phyloP scores from a whole-genome alignment of 371 early-diverging fungal genomes.

The Syncephalastrum sp. region DNA sequence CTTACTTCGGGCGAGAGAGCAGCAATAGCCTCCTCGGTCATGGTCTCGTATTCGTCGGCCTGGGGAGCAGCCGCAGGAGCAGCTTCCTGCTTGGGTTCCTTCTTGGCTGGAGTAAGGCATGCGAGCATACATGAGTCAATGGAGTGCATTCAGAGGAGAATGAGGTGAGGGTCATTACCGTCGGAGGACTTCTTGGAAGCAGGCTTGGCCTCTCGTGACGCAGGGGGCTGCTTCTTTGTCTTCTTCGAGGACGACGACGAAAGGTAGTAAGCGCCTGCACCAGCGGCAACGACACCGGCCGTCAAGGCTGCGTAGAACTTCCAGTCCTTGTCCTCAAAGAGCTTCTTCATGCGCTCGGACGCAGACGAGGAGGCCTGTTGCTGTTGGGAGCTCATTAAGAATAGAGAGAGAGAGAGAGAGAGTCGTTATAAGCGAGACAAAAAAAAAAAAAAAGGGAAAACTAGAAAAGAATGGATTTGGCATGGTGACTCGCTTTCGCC shows the following conservation, averaged over 20 bases:
- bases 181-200: too few species aligned
- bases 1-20: slow-evolving; percentile 51
- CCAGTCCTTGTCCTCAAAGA: slow-evolving; percentile 76
- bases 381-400: slow-evolving; percentile 1
- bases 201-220: too few species aligned
- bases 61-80: slow-evolving; percentile 19
- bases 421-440: too few species aligned
- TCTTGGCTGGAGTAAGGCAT: slow-evolving; percentile 15
- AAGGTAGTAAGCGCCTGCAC: slow-evolving; percentile 69
- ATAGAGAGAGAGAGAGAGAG: too few species aligned
- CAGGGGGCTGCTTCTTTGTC: slow-evolving; percentile 19
- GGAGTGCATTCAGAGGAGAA: too few species aligned
- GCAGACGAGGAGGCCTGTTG: slow-evolving; percentile 18
- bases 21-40: slow-evolving; percentile 63
- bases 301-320: slow-evolving; percentile 73
- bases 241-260: slow-evolving; percentile 44
- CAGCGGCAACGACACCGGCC: slow-evolving; percentile 64
- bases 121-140: too few species aligned
- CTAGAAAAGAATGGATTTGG: too few species aligned
- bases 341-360: slow-evolving; percentile 51
- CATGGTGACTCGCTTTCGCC: too few species aligned
- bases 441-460: too few species aligned
- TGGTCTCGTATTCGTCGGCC: slow-evolving; percentile 42
- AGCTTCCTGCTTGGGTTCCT: slow-evolving; percentile 17
- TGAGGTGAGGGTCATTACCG: too few species aligned